A percentile compares a stretch with the other conserved stretches of the same genome.
These are phyloP conservation scores for Candida succiphila DNA, from an alignment of 805 yeast genomes.

Conservation along the genomic window DNA sequence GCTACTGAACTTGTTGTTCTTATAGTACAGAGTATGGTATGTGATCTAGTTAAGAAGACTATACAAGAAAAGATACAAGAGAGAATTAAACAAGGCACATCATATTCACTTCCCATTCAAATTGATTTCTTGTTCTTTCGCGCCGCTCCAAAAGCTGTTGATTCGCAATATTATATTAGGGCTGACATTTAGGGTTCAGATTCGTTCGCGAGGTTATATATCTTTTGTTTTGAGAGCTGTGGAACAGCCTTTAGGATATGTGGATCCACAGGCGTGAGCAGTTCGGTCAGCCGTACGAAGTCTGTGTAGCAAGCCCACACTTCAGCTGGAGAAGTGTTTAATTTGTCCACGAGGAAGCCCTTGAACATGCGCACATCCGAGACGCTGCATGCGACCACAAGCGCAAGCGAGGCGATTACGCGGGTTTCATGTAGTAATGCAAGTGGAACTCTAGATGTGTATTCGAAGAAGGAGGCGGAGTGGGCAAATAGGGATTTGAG, in stretches of 20 bases:
- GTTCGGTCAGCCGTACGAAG: constrained; percentile 9
- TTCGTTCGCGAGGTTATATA: neutral
- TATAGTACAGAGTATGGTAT: too few species aligned
- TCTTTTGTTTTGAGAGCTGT: constrained; percentile 7
- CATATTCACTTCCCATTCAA: too few species aligned
- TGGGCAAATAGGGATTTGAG: constrained; percentile 11
- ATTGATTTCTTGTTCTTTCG: too few species aligned
- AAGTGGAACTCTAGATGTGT: constrained; percentile 19
- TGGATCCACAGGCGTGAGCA: constrained; percentile 11
- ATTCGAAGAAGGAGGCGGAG: constrained; percentile 18
- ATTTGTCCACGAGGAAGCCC: constrained; percentile 5
- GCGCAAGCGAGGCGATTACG: constrained; percentile 15
- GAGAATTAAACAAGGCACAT: too few species aligned
- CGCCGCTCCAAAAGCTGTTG: too few species aligned
- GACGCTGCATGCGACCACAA: constrained; percentile 13
- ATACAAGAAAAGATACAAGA: too few species aligned
- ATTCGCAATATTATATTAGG: too few species aligned
- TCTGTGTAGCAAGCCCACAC: constrained; percentile 16
- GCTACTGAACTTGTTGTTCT: too few species aligned
- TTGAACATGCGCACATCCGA: constrained; percentile 10
- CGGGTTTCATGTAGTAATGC: constrained; percentile 13
- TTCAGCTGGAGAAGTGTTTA: constrained; percentile 9
- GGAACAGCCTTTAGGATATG: constrained; percentile 17
- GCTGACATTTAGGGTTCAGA: too few species aligned
- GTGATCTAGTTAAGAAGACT: too few species aligned